phyloP scores from a whole-genome alignment of 768 basidiomycete species.

The Dioszegia aurantiaca region DNA sequence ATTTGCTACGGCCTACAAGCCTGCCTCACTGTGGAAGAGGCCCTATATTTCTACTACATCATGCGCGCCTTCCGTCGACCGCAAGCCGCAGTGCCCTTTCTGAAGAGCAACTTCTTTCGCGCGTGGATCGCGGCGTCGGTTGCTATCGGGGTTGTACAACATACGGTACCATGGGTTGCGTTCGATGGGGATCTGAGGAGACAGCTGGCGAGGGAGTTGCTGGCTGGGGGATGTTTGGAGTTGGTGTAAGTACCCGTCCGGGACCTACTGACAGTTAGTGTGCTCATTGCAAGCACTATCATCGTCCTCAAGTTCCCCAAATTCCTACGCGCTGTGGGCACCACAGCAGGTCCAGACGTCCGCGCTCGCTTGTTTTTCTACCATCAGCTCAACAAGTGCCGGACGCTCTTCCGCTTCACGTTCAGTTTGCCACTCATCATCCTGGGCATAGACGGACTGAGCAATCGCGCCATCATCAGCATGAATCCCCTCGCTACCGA shows the following conservation, averaged over 20 bases:
- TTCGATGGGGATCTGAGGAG: constrained; percentile 10
- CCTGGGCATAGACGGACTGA: constrained; percentile 31
- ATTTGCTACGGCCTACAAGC: constrained; percentile 26
- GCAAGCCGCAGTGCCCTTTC: constrained; percentile 23
- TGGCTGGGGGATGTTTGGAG: constrained; percentile 18
- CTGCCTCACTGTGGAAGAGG: constrained; percentile 34
- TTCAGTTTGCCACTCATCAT: constrained; percentile 17
- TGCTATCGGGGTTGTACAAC: constrained; percentile 3
- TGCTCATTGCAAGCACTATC: constrained; percentile 17
- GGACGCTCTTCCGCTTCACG: constrained; percentile 28
- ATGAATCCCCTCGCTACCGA: constrained; percentile 17
- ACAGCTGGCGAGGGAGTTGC: constrained; percentile 18
- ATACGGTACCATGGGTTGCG: constrained; percentile 14
- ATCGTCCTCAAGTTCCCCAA: constrained; percentile 29
- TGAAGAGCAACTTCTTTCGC: constrained; percentile 26
- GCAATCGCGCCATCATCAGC: constrained; percentile 18
- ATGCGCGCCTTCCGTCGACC: constrained; percentile 35
- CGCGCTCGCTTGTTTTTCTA: constrained; percentile 32
- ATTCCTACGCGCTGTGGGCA: constrained; percentile 31
- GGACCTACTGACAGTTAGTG: constrained; percentile 5
- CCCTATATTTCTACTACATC: constrained; percentile 31
- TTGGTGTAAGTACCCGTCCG: constrained; percentile 20
- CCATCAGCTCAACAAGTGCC: constrained; percentile 35
- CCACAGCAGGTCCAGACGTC: constrained; percentile 29
- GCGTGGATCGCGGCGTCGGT: constrained; percentile 27